Base-by-base conservation (phyloP, 2,329 filamentous ascomycete species). In the Trichoderma citrinoviride region DNA sequence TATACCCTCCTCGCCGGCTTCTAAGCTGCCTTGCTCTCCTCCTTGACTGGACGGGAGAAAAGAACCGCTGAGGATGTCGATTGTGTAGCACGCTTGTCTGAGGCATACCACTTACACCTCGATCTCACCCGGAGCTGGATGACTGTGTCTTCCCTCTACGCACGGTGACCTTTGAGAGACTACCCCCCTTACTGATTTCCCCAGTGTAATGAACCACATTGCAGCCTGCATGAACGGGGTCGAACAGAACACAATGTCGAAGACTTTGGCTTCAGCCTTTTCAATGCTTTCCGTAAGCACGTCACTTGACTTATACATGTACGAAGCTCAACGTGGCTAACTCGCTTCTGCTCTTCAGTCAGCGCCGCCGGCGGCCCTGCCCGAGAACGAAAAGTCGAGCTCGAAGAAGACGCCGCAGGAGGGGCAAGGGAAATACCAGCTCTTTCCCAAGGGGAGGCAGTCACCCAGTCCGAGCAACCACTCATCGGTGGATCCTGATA, bases 351-450 rank as follows among this genome's bases (percentile, higher is more conserved):
- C 50, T 19, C 19, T 61, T 52, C 55, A 73, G 69, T 69, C 69
- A 66, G 50, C 67, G 68, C 69, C 67, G 62, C 68, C 66, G 64
- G 58, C 68, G 56, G 57, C 72, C 25, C 70, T 69, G 25, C 74
- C 80, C 44, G 58, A 62, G n/a, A 58, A 15, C 60, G 82, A 84
- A 65, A 86, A 83, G 75, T 76, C 82, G 15, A 83, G 80, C 70
- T 73, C 80, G 54, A 86, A 83, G 84, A 86, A 84, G 72, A 86
- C 87, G 83, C 83, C 85, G 67, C 74, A 82, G 12, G 82, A 85
- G 50, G 73, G 71, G 40, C 70, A 77, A 7, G 81, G 82, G 65
- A 87, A 85, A 75, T 88, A 88, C 68, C 85, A 87, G 72, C 78
- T 87, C 46, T 88, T 88, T 69, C 82, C 85, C 66, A 82, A 78